Conservation (phyloP, 176 grass and related monocot species). For the Aegilops sharonensis region DNA sequence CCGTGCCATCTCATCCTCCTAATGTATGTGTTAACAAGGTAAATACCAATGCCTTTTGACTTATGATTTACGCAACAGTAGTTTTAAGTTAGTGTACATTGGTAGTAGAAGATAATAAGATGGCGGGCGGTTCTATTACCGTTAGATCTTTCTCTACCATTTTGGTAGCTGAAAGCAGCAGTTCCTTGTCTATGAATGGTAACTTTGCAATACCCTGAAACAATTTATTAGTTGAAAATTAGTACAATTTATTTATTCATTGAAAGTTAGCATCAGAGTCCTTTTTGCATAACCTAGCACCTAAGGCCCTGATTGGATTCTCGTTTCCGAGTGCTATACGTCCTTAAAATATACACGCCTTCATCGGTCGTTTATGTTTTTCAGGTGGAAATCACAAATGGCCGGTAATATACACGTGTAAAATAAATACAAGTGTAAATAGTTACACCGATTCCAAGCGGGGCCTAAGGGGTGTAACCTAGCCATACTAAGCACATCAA, state of each 20-base stretch:
- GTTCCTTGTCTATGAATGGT: slow-evolving; percentile 24
- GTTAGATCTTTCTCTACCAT: slow-evolving; percentile 26
- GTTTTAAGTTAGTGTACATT: neutral
- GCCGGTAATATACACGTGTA: too few species aligned
- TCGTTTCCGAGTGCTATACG: too few species aligned
- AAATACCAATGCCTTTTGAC: neutral
- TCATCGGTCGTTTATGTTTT: too few species aligned
- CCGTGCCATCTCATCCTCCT: slow-evolving; percentile 41
- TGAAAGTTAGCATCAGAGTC: neutral
- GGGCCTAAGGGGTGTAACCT: too few species aligned
- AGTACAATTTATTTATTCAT: neutral
- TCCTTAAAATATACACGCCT: too few species aligned
- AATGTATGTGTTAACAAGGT: neutral
- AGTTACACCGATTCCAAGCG: too few species aligned
- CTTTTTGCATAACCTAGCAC: neutral
- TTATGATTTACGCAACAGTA: neutral
- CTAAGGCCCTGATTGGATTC: too few species aligned
- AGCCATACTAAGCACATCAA: neutral
- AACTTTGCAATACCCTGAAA: slow-evolving; percentile 24
- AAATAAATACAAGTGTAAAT: too few species aligned
- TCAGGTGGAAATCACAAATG: too few species aligned
- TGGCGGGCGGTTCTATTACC: slow-evolving; percentile 16
- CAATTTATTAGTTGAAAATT: neutral
- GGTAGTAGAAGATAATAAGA: neutral
- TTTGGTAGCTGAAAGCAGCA: slow-evolving; percentile 39